Conservation (phyloP, 345 rosid species). For the Diplotaxis tenuifolia region DNA sequence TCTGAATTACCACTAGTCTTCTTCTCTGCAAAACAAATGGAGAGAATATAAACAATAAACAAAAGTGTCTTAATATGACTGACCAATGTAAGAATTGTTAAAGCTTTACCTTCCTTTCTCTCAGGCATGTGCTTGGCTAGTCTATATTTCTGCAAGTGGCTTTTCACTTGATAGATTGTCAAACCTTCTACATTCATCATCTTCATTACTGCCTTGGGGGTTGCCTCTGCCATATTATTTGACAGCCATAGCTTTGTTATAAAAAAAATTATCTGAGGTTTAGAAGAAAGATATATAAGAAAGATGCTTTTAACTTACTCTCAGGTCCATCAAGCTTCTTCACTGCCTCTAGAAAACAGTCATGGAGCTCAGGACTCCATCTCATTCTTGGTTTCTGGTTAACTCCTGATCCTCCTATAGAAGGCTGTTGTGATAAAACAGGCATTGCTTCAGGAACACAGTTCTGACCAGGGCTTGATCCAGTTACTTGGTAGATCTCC, state of each 20-base stretch:
- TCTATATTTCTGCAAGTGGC: conserved; percentile 97
- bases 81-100: neutral
- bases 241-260: neutral
- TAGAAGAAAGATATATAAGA: neutral
- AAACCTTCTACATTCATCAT: conserved; percentile 85
- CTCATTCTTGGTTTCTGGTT: conserved; percentile 82
- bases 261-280: neutral
- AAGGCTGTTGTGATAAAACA: conserved; percentile 43
- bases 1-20: conserved; percentile 46
- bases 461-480: conserved; percentile 37
- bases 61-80: neutral
- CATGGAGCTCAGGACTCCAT: conserved; percentile 94
- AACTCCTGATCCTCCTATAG: conserved; percentile 42
- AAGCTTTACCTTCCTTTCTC: conserved; percentile 34
- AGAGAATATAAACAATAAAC: neutral
- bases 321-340: conserved; percentile 85
- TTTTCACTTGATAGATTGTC: conserved; percentile 92
- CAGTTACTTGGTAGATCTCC: conserved; percentile 64
- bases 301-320: conserved; percentile 48
- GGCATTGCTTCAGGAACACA: conserved; percentile 37
- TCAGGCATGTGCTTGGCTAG: conserved; percentile 76
- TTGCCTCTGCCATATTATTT: conserved; percentile 62
- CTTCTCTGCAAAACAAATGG: conserved; percentile 3
- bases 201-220: conserved; percentile 87
- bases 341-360: conserved; percentile 65